Conservation (phyloP, 2,329 filamentous ascomycete species). For the Fusarium sp. region DNA sequence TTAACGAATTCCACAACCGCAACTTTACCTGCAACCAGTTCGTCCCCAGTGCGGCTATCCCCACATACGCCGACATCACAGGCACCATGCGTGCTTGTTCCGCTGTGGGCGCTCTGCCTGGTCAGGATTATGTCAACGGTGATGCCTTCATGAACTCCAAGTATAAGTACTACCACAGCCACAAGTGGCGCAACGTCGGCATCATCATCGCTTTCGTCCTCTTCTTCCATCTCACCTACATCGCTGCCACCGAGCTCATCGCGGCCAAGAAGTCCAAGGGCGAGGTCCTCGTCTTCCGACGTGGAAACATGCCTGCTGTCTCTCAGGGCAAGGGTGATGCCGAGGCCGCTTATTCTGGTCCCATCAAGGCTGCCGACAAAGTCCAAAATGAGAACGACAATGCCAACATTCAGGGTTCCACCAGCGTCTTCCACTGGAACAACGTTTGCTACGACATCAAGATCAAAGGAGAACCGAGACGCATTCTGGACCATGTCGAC, state of each 20-base stretch:
- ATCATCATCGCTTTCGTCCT: slow-evolving; percentile 65
- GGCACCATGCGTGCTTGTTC: slow-evolving; percentile 57
- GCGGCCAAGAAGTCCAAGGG: slow-evolving; percentile 67
- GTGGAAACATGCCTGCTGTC: slow-evolving; percentile 49
- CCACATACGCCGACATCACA: slow-evolving; percentile 45
- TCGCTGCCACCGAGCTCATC: slow-evolving; percentile 62
- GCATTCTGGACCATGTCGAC: slow-evolving; percentile 77
- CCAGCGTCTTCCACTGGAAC: slow-evolving; percentile 74
- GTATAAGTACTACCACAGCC: slow-evolving; percentile 59
- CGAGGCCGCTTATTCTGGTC: slow-evolving; percentile 35
- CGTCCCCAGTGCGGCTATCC: slow-evolving; percentile 41
- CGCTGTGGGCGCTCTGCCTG: slow-evolving; percentile 60
- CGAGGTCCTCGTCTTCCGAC: slow-evolving; percentile 70
- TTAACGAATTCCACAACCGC: slow-evolving; percentile 70
- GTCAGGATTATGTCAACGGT: slow-evolving; percentile 58
- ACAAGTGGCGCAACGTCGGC: slow-evolving; percentile 69
- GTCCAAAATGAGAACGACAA: slow-evolving; percentile 8
- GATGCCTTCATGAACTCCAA: slow-evolving; percentile 58
- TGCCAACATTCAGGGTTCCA: slow-evolving; percentile 41
- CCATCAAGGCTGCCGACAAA: slow-evolving; percentile 38
- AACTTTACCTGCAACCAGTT: slow-evolving; percentile 41
- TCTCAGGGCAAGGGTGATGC: slow-evolving; percentile 34
- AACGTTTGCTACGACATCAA: slow-evolving; percentile 81
- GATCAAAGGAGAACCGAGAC: slow-evolving; percentile 72
- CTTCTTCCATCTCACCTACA: slow-evolving; percentile 61